These are phyloP conservation scores for Blastocystis sp. DNA, from an alignment of 352 stramenopile species.

Conservation along the genomic window DNA sequence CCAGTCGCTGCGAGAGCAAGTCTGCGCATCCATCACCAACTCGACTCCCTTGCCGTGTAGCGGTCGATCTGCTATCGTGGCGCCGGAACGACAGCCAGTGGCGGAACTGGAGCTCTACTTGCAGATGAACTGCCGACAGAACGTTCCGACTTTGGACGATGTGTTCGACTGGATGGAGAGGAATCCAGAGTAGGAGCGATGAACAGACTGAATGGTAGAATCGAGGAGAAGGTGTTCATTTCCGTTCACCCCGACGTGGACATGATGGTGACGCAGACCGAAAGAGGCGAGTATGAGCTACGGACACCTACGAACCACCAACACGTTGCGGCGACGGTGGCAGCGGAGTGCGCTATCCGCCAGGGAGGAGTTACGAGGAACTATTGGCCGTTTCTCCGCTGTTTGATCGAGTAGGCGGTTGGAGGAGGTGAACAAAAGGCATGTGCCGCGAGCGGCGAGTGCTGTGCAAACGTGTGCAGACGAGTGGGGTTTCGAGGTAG, in stretches of 20 bases:
- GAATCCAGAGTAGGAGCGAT: not conserved
- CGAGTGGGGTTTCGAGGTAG: not conserved
- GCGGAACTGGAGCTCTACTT: not conserved
- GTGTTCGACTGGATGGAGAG: not conserved
- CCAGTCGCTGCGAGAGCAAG: not conserved
- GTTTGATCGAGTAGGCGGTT: not conserved
- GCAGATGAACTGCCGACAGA: not conserved
- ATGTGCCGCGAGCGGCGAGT: not conserved
- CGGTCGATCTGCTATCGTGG: not conserved
- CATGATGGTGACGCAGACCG: not conserved
- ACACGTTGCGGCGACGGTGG: not conserved
- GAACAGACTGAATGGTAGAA: not conserved
- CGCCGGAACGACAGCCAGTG: not conserved
- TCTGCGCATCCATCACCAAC: not conserved
- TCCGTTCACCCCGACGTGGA: not conserved
- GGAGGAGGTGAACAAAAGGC: not conserved
- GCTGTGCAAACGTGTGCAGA: not conserved
- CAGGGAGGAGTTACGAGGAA: not conserved
- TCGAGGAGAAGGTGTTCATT: not conserved
- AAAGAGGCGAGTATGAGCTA: not conserved
- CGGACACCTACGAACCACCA: not conserved
- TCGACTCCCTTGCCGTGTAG: not conserved
- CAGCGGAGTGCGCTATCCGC: not conserved
- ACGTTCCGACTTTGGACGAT: not conserved
- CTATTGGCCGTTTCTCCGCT: constrained; percentile 3